phyloP scores from a whole-genome alignment of 306 rosid genomes.

The Canavalia gladiata region DNA sequence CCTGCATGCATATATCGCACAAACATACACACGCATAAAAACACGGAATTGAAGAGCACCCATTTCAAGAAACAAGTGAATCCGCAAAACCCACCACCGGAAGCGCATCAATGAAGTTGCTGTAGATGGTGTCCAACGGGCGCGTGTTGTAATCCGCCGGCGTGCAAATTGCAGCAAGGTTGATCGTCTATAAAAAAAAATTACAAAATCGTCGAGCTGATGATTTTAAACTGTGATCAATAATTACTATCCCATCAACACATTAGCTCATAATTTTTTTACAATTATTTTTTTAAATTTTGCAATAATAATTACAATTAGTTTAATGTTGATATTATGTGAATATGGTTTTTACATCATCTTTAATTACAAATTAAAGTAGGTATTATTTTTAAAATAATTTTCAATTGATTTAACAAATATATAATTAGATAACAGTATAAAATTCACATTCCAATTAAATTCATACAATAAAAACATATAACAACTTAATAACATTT shows the following conservation, averaged over 20 bases:
- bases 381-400: too few species aligned
- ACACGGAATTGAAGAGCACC: neutral
- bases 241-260: neutral
- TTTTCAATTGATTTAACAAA: too few species aligned
- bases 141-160: conserved; percentile 91
- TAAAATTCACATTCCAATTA: too few species aligned
- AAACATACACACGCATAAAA: neutral
- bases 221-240: neutral
- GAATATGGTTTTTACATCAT: too few species aligned
- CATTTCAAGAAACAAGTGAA: neutral
- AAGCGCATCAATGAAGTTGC: conserved; percentile 87
- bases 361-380: too few species aligned
- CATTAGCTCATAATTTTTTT: neutral
- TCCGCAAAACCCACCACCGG: conserved; percentile 70
- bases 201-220: neutral
- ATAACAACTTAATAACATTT: too few species aligned
- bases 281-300: neutral
- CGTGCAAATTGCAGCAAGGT: conserved; percentile 90
- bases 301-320: neutral
- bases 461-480: too few species aligned
- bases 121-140: conserved; percentile 82
- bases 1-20: conserved; percentile 57
- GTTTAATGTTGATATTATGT: too few species aligned
- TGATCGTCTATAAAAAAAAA: conserved; percentile 63
- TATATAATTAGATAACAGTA: too few species aligned